Evolutionary conservation across 768 basidiomycete species (phyloP), one percentile per base, ranked within the genome.

Genomic region (Mycena epipterygia): DNA sequence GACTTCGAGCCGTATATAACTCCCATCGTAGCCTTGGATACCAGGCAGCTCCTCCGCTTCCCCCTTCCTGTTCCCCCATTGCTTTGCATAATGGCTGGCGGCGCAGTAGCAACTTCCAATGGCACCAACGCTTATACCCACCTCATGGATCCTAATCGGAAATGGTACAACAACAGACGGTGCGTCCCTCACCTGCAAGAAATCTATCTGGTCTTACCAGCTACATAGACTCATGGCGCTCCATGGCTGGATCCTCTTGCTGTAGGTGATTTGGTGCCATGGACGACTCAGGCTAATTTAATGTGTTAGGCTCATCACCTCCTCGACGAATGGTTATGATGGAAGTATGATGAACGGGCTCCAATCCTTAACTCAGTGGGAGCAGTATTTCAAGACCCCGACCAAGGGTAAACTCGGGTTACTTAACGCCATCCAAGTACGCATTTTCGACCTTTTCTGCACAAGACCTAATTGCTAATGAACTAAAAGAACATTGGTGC

Each of bases 281-380:
- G 32, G 33, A 37, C 16, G 32, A 16, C 37, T 37, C 42, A 23
- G 29, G 55, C n/a, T 60, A 21, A 62, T 2, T 14, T 37, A 13
- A 37, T n/a, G 14, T 21, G 17, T 11, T 19, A 91, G 90, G 58
- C 88, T 93, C 73, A 91, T 93, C 75, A 93, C 92, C 11, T 92
- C 92, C 27, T 91, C 90, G 14, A 92, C 90, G 44, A 92, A 89
- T 77, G 92, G 92, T 57, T 93, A 90, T 76, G 92, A 93, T 75
- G 91, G 91, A 70, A 90, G 88, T 77, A 89, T 93, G 89, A 91
- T 93, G 92, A 93, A 94, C 80, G 91, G 90, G 77, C 84, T 94
- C 39, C 93, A 94, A 80, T 87, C 88, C 52, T 83, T 93, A 67
- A 62, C 75, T 16, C 88, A 90, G 72, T 95, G 93, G 93, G 79